A percentile compares a stretch with the other conserved stretches of the same genome.
These are phyloP conservation scores for Solanum pennellii DNA, from an alignment of 257 asterid genomes.

Conservation along the genomic window DNA sequence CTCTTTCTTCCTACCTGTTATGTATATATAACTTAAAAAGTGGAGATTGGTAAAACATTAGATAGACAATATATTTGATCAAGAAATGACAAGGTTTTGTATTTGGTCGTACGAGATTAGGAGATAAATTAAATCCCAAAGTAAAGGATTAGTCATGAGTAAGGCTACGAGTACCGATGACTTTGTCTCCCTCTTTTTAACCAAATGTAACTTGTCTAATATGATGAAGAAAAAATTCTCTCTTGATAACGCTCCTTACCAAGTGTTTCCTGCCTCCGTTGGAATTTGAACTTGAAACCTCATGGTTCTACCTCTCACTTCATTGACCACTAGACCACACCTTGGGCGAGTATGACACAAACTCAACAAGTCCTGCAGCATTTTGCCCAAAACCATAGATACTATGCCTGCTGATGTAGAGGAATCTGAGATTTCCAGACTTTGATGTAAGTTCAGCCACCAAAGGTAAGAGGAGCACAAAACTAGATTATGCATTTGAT, in stretches of 20 bases:
- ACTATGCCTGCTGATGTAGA: neutral
- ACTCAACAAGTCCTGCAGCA: neutral
- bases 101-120: neutral
- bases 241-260: neutral
- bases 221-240: conserved; percentile 1
- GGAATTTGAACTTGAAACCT: neutral
- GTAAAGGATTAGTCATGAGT: conserved; percentile 20
- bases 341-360: neutral
- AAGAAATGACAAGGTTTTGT: neutral
- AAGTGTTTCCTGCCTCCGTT: neutral
- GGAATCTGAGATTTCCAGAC: neutral
- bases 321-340: neutral
- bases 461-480: neutral
- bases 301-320: neutral
- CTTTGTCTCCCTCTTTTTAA: conserved; percentile 1
- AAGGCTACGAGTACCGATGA: conserved; percentile 35
- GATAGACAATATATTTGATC: too few relatives aligned
- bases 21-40: too few relatives aligned
- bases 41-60: too few relatives aligned
- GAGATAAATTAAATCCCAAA: neutral
- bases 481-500: neutral
- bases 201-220: neutral
- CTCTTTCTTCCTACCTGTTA: neutral
- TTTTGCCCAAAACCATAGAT: neutral
- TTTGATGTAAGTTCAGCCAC: neutral